phyloP scores from a whole-genome alignment of 805 yeast species.

The Brettanomyces sp. region DNA sequence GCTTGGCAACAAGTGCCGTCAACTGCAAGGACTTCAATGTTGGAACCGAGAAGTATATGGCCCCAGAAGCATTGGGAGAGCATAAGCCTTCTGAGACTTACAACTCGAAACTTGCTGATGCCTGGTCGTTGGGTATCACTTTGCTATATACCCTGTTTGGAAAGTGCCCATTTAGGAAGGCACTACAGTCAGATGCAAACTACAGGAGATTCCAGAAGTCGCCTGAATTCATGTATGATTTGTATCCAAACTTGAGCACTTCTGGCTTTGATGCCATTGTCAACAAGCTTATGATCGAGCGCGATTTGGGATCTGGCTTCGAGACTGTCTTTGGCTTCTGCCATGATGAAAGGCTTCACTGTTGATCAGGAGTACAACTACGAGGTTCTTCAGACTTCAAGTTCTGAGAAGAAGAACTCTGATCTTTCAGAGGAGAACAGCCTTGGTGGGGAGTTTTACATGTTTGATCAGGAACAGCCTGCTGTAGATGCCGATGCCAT shows the following conservation, averaged over 20 bases:
- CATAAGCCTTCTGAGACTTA: conserved; percentile 17
- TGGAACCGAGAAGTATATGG: conserved; percentile 54
- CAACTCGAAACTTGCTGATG: conserved; percentile 39
- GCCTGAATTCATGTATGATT: conserved; percentile 35
- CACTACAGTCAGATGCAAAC: conserved; percentile 30
- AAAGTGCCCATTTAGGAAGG: conserved; percentile 41
- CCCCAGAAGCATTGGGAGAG: conserved; percentile 35
- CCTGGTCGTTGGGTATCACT: conserved; percentile 48
- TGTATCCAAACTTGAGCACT: conserved; percentile 36
- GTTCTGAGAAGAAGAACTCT: not conserved
- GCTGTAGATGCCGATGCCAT: not conserved
- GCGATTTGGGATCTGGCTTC: conserved; percentile 30
- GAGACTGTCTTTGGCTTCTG: conserved; percentile 20
- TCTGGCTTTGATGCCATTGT: conserved; percentile 33
- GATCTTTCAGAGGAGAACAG: not conserved
- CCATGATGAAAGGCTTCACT: conserved; percentile 29
- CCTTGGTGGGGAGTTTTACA: conserved; percentile 22
- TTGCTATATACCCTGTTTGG: conserved; percentile 42
- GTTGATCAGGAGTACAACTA: conserved; percentile 35
- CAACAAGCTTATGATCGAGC: conserved; percentile 30
- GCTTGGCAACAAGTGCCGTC: conserved; percentile 39
- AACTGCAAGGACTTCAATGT: conserved; percentile 30
- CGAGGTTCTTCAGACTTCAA: conserved; percentile 8
- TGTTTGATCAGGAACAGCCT: conserved; percentile 24
- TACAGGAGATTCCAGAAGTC: conserved; percentile 33